Evolutionary conservation across 2,329 filamentous ascomycete genomes (phyloP).

Genomic region (Fusarium staphyleae): DNA sequence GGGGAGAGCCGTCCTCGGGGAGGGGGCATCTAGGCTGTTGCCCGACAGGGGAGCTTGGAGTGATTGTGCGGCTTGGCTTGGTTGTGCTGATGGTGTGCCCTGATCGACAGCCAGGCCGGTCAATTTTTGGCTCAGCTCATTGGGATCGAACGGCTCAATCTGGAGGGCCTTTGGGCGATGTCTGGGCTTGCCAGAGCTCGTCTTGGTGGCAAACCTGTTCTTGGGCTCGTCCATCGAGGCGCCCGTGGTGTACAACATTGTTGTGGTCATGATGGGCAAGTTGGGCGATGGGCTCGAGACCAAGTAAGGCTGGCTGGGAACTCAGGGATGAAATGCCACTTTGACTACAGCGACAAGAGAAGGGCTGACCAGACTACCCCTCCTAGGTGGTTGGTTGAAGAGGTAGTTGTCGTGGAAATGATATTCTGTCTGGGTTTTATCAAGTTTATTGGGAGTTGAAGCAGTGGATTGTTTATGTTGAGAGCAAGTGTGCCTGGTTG

Average conservation of each 20-base stretch:
- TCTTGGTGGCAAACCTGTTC: slow-evolving; percentile 12
- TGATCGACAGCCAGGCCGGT: slow-evolving; percentile 59
- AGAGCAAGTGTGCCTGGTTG: background rate
- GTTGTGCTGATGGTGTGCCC: slow-evolving; percentile 41
- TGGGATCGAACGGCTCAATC: slow-evolving; percentile 56
- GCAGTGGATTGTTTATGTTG: background rate
- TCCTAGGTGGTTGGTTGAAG: background rate
- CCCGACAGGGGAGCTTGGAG: slow-evolving; percentile 14
- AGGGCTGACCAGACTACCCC: background rate
- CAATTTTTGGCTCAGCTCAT: slow-evolving; percentile 62
- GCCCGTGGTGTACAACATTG: slow-evolving; percentile 31
- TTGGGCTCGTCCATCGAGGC: slow-evolving; percentile 25
- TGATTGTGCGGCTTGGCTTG: slow-evolving; percentile 44
- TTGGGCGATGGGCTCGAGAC: background rate
- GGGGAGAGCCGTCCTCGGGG: slow-evolving; percentile 14
- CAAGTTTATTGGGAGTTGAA: background rate
- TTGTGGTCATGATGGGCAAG: slow-evolving; percentile 27
- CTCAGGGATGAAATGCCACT: slow-evolving; percentile 6
- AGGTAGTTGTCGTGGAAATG: background rate
- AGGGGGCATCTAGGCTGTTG: slow-evolving; percentile 11
- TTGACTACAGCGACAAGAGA: slow-evolving; percentile 6
- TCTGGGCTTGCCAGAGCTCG: slow-evolving; percentile 26
- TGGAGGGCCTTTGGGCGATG: slow-evolving; percentile 37
- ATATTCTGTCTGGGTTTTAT: background rate
- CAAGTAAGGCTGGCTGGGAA: background rate